Base-by-base conservation (phyloP, 148 eudicot genomes). In the Diospyros kaki region DNA sequence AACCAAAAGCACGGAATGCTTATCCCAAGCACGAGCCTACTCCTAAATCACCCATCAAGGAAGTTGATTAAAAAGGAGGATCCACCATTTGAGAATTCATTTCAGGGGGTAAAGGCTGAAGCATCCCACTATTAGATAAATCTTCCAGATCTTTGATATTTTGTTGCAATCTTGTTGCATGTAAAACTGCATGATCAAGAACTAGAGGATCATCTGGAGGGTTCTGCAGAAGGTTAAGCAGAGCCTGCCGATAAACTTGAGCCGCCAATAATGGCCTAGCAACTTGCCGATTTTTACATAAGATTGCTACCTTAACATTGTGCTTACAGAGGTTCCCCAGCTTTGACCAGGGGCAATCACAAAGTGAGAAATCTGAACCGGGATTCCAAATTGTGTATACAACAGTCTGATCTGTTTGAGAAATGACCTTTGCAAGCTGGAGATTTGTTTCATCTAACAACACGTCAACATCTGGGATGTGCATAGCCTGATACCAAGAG, bases 281-380 rank as follows among this genome's bases (percentile, higher is more conserved):
- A 62, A 75, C 75, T 60, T 76, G 77, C 39, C 72, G 80, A 63
- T 17, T 73, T 73, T 71, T 77, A 68, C 80, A 81, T 15, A 77
- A 66, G 28, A 76, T 68, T 45, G 74, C 77, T 50, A 81, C 80
- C 75, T 81, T 81, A 58, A 81, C 76, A 7, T 62, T 60, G 58
- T 81, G 83, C 73, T 81, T 73, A 58, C 83, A 81, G 5, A 81
- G 50, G 74, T 77, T 81, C n/a, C 83, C 83, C 60, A 55, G 39
- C 77, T 76, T 81, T 44, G 83, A 81, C 77, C 77, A 81, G 14
- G 77, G 28, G 64, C 83, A 81, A 41, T 81, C 80, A 77, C 83
- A 81, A 3, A 76, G 44, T 5, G 74, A 78, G 54, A 81, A 81
- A 43, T 81, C 83, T 6, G 77, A 81, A 69, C 83, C 83, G 4